phyloP scores from a whole-genome alignment of 1,139 yeast genomes.

The Spathaspora sp. region DNA sequence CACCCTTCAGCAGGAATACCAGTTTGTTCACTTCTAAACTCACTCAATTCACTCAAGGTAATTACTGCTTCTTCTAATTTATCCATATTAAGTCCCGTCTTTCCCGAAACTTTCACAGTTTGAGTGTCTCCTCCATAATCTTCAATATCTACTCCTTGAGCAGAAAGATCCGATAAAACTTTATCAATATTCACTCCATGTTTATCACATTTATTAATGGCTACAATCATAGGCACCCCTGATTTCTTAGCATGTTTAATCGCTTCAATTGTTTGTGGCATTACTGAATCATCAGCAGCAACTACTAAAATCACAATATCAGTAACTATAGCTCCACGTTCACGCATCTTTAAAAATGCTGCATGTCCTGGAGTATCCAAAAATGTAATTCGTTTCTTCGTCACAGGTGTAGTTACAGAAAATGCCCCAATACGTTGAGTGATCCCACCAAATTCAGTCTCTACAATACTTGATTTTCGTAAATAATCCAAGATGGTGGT shows the following conservation, averaged over 20 bases:
- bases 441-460: constrained; percentile 91
- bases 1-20: constrained; percentile 76
- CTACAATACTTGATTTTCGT: constrained; percentile 80
- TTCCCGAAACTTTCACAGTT: constrained; percentile 83
- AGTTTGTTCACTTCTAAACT: constrained; percentile 63
- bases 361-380: constrained; percentile 99
- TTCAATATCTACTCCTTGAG: constrained; percentile 80
- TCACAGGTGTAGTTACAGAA: constrained; percentile 72
- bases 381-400: constrained; percentile 79
- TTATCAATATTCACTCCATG: constrained; percentile 69
- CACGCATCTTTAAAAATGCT: constrained; percentile 93
- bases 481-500: constrained; percentile 88
- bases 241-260: constrained; percentile 87
- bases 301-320: constrained; percentile 91
- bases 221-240: constrained; percentile 85
- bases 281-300: constrained; percentile 97
- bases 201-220: constrained; percentile 89
- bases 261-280: constrained; percentile 97
- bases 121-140: constrained; percentile 96
- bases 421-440: constrained; percentile 99
- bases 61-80: constrained; percentile 86
- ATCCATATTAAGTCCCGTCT: constrained; percentile 81
- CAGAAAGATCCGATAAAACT: constrained; percentile 75
- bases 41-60: constrained; percentile 80
- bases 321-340: constrained; percentile 92